Base-by-base conservation (phyloP, 208 protist species). In the Angomonas deanei region DNA sequence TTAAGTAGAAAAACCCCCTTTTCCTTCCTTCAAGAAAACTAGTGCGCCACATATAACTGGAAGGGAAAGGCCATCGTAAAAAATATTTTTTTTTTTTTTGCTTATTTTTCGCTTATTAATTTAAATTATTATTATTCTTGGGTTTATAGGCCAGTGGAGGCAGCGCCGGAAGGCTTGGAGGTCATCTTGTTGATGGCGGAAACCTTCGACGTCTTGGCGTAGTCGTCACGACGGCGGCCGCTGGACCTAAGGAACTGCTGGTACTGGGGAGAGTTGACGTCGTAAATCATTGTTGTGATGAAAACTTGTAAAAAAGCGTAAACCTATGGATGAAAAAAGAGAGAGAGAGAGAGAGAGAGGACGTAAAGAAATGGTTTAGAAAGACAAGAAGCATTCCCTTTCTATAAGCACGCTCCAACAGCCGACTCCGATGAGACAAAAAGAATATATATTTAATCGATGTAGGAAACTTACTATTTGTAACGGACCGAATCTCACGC, bases 171-270 rank as follows among this genome's bases (percentile, higher is more conserved):
- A 38, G 90, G 86, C 73, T 93, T 70, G 62, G 31, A 78, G 82
- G 19, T 19, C 42, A 13, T 74, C 83, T 93, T 96, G 66, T 74
- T 93, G 52, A 74, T 58, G 42, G 81, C 78, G 50, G 75, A 53
- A 10, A 68, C 67, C 69, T 81, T 82, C 5, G 57, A 38, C 42
- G 13, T 10, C 76, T 92, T 92, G 58, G 75, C 76, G 78, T 93
- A 96, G 76, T 96, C 90, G 65, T 96, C 90, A 38, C 87, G 84
- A 70, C 86, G 85, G 69, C 87, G 86, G 67, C 90, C 90, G 71
- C 87, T 93, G 60, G 90, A 96, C 71, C 82, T 80, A 69, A 97
- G 87, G 76, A 95, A 97, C 82, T 97, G 92, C 85, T 97, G 92
- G 76, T 90, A 97, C 75, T 91, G 84, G 5, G 87, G 75, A 54